A percentile compares a stretch with the other conserved stretches of the same genome.
phyloP scores from a whole-genome alignment of 345 rosid genomes.

The Syzygium aromaticum region DNA sequence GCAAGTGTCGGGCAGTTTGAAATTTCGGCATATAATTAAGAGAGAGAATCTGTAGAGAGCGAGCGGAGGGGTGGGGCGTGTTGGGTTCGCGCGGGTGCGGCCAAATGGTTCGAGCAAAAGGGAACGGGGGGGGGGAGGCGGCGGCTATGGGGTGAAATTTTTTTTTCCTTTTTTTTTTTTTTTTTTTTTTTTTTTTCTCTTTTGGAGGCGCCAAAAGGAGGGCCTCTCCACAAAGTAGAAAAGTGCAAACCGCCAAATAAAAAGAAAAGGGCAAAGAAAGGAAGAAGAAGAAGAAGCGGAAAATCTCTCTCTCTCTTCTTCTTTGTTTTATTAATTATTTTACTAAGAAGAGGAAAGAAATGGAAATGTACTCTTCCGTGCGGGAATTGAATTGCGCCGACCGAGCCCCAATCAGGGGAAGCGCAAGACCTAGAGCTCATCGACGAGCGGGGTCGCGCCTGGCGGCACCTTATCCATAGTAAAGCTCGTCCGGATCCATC shows the following conservation, averaged over 20 bases:
- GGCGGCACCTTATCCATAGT: background rate
- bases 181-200: too few relatives aligned
- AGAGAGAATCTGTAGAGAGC: background rate
- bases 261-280: background rate
- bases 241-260: background rate
- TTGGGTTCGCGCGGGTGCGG: background rate
- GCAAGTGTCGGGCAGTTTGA: background rate
- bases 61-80: accelerated
- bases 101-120: background rate
- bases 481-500: background rate
- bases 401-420: background rate
- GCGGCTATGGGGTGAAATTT: background rate
- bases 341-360: background rate
- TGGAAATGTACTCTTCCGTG: background rate
- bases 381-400: background rate
- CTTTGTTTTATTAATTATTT: background rate
- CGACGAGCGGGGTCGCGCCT: accelerated
- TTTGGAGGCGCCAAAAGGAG: background rate
- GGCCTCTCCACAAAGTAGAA: background rate
- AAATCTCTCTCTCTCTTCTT: background rate
- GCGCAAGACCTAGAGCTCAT: too few relatives aligned
- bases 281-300: background rate
- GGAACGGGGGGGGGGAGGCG: background rate
- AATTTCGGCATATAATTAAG: background rate
- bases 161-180: too few relatives aligned